Percentiles rank a stretch among this genome's conserved stretches.
phyloP scores from a whole-genome alignment of 768 basidiomycete species.

The Lactarius hengduanensis region DNA sequence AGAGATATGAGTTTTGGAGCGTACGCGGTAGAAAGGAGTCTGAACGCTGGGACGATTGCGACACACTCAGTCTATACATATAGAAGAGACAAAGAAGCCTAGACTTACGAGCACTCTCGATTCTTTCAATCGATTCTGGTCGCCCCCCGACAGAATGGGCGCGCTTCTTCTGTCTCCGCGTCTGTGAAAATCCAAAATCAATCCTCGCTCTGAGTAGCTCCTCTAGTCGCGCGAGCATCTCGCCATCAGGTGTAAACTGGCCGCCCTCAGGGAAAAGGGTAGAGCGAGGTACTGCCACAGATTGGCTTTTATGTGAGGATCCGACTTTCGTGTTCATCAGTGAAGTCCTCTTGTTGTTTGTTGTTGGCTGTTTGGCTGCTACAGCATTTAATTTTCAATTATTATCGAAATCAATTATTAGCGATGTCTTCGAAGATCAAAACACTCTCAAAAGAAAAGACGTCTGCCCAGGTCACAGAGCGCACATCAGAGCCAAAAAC shows the following conservation, averaged over 20 bases:
- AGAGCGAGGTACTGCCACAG: conserved; percentile 10
- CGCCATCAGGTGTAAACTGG: background rate
- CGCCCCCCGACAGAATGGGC: background rate
- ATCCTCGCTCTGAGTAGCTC: conserved; percentile 14
- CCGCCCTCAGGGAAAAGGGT: conserved; percentile 5
- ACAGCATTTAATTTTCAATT: background rate
- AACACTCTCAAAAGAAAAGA: conserved; percentile 12
- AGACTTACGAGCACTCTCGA: conserved; percentile 5
- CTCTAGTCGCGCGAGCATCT: conserved; percentile 13
- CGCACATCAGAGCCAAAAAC: background rate
- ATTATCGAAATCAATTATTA: background rate
- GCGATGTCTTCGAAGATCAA: conserved; percentile 17
- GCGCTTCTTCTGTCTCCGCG: conserved; percentile 20
- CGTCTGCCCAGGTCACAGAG: background rate
- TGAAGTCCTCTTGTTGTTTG: conserved; percentile 1
- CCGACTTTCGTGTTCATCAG: conserved; percentile 20
- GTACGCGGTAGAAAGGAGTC: conserved; percentile 18
- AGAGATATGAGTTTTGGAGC: conserved; percentile 22
- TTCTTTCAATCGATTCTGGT: background rate
- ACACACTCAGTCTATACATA: background rate
- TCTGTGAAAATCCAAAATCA: background rate
- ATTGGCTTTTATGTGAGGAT: conserved; percentile 12
- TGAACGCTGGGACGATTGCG: conserved; percentile 17
- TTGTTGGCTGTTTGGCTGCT: conserved; percentile 9
- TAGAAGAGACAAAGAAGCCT: background rate